Base-by-base conservation (phyloP, 2,329 filamentous ascomycete species). In the Diaporthe eres region DNA sequence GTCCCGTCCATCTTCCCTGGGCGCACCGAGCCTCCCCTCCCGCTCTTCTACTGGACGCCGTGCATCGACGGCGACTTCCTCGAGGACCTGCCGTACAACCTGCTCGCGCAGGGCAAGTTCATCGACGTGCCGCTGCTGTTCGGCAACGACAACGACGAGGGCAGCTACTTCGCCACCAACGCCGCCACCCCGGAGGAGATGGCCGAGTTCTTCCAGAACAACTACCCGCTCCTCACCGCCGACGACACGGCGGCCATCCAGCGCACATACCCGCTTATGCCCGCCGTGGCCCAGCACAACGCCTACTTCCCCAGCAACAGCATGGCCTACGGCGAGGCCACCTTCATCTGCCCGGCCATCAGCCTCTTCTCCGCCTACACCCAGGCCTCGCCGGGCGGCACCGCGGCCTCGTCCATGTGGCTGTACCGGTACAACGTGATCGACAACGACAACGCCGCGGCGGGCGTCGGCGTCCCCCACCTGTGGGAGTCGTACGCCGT, bases 81-180 rank as follows among this genome's bases (percentile, higher is more conserved):
- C 17, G 80, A 77, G 5, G 87, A 88, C 74, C 81, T 84, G 13
- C 85, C 87, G 2, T 87, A 85, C 55, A 77, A 73, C 5, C 79
- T 88, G 74, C 87, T 86, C 57, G 79, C 82, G 2, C 65, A 86
- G 22, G 90, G 89, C 0, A 86, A 85, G 9, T 90, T 91, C 81
- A 81, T 91, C 76, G 85, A 85, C 37, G 86, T 92, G 0, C 91
- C 91, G 0, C 82, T 87, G 0, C 87, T 92, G 25, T 87, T 86
- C 57, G 88, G 88, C 28, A 85, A 84, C 3, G 84, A 84, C 58
- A 86, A 83, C 3, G 80, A 89, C 74, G 88, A 90, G 79, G 88
- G 88, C 57, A 85, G 86, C 22, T 78, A 82, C 15, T 90, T 90
- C 76, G 86, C 83, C 47, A 70, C 80, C 75, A 82, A 88, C 77